These are phyloP conservation scores for Vanrija sp. DNA, from an alignment of 1,284 basidiomycete genomes.

Conservation along the genomic window DNA sequence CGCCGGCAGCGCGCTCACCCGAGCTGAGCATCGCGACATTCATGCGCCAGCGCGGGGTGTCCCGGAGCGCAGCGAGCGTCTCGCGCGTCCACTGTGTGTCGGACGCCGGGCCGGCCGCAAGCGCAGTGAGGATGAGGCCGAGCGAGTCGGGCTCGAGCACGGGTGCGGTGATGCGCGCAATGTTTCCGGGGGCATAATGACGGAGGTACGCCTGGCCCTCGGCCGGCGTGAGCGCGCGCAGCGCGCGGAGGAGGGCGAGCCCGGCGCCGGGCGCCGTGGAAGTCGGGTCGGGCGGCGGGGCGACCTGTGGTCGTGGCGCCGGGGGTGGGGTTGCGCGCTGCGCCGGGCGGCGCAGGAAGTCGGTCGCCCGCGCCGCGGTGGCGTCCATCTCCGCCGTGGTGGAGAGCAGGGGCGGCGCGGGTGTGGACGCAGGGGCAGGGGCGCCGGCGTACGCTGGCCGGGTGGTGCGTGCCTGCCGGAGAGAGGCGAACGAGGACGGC, in stretches of 20 bases:
- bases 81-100: slow-evolving; percentile 2
- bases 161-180: slow-evolving; percentile 23
- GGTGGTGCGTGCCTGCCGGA: slow-evolving; percentile 21
- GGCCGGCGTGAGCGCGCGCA: slow-evolving; percentile 6
- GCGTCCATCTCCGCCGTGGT: background rate
- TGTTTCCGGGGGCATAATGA: slow-evolving; percentile 23
- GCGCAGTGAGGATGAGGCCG: slow-evolving; percentile 25
- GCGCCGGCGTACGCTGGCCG: slow-evolving; percentile 8
- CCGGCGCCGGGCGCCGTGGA: slow-evolving; percentile 34
- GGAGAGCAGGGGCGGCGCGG: background rate
- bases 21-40: slow-evolving; percentile 34
- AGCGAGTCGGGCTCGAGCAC: slow-evolving; percentile 44
- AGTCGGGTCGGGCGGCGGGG: slow-evolving; percentile 18
- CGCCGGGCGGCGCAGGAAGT: background rate
- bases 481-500: slow-evolving; percentile 22
- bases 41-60: slow-evolving; percentile 34
- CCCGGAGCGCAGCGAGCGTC: slow-evolving; percentile 23
- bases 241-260: slow-evolving; percentile 29
- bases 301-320: background rate
- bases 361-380: background rate
- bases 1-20: slow-evolving; percentile 22
- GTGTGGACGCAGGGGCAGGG: too few relatives aligned
- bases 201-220: slow-evolving; percentile 11
- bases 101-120: background rate
- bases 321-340: background rate